phyloP scores from a whole-genome alignment of 352 stramenopile species.

The Phytophthora palmivora region DNA sequence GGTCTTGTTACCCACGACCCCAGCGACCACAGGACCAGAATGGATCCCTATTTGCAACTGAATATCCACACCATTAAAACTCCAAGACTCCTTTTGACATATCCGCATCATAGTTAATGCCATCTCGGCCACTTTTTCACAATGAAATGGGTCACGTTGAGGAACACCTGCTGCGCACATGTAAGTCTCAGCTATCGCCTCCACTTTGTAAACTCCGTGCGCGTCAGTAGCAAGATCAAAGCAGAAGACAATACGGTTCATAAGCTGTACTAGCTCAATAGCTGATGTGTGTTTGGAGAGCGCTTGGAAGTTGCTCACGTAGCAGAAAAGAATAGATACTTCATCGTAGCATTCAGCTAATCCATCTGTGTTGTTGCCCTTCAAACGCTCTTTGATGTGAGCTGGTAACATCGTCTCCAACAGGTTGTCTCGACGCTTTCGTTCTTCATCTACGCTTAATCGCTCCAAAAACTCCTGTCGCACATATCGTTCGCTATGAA shows the following conservation, averaged over 20 bases:
- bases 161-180: slow-evolving; percentile 79
- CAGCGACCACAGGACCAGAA: slow-evolving; percentile 77
- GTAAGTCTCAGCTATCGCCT: slow-evolving; percentile 89
- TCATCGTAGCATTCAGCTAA: slow-evolving; percentile 79
- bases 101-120: slow-evolving; percentile 79
- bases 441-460: slow-evolving; percentile 66
- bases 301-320: slow-evolving; percentile 83
- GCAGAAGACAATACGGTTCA: slow-evolving; percentile 89
- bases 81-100: slow-evolving; percentile 73
- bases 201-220: slow-evolving; percentile 85
- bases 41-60: slow-evolving; percentile 89
- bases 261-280: slow-evolving; percentile 84
- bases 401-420: slow-evolving; percentile 80
- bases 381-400: slow-evolving; percentile 81
- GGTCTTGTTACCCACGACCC: slow-evolving; percentile 82
- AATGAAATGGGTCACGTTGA: slow-evolving; percentile 69
- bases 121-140: slow-evolving; percentile 80
- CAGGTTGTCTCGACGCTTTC: slow-evolving; percentile 71
- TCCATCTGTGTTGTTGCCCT: slow-evolving; percentile 70
- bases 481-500: slow-evolving; percentile 71
- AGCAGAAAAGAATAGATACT: slow-evolving; percentile 86
- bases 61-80: slow-evolving; percentile 75
- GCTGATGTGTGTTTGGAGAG: slow-evolving; percentile 70
- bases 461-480: slow-evolving; percentile 71
- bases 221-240: slow-evolving; percentile 83